phyloP scores from a whole-genome alignment of 108 stramenopile genomes.

The Mayamaea pseudoterrestris region DNA sequence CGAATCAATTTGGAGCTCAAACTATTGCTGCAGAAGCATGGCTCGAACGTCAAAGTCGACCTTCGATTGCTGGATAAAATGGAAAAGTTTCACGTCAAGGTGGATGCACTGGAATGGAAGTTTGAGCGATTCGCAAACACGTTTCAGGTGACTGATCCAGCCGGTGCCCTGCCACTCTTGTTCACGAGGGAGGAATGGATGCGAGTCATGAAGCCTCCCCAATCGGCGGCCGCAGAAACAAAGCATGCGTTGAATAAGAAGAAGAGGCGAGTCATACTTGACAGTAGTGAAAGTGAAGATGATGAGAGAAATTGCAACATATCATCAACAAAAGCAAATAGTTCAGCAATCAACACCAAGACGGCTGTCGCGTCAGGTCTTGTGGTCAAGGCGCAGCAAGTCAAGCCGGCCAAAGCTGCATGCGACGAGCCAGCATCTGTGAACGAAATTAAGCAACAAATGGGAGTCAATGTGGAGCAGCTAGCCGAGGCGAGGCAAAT shows the following conservation, averaged over 20 bases:
- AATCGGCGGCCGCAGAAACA: not conserved
- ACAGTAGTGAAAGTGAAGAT: no score
- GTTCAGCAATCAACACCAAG: no score
- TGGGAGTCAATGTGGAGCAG: conserved; percentile 7
- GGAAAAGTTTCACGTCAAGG: not conserved
- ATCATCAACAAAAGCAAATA: no score
- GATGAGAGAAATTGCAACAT: no score
- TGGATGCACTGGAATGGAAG: conserved; percentile 13
- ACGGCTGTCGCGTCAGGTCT: no score
- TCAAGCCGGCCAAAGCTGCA: conserved; percentile 1
- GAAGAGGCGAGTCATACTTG: not conserved
- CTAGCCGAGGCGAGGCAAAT: conserved; percentile 1
- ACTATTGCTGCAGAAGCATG: not conserved
- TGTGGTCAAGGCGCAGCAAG: no score
- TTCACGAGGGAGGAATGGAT: conserved; percentile 25
- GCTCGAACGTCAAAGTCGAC: not conserved
- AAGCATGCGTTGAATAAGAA: not conserved
- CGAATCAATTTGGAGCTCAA: conserved; percentile 26
- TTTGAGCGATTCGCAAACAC: no score
- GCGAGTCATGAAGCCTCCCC: not conserved
- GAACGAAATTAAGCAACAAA: not conserved
- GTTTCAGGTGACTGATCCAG: conserved; percentile 19
- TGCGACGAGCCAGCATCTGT: not conserved
- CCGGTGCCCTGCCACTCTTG: conserved; percentile 33
- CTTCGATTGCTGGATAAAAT: not conserved